Evolutionary conservation across 2,329 filamentous ascomycete species (phyloP), one percentile per base, ranked within the genome.

Genomic region (Boeremia lycopersici): DNA sequence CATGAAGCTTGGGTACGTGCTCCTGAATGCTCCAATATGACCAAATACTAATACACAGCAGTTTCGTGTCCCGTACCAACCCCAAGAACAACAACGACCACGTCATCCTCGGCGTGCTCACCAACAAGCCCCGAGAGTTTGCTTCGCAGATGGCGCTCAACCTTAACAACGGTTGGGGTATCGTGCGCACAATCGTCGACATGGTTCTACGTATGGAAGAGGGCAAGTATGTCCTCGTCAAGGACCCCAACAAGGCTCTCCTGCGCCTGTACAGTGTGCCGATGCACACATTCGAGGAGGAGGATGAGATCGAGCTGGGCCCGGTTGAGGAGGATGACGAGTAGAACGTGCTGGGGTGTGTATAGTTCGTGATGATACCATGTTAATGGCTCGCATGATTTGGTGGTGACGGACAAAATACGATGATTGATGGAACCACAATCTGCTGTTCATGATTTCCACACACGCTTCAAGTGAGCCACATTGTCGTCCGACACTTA

Each of bases 61-160:
- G 93, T 70, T 99, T 99, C 80, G 92, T 99, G 61, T 97, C 93
- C 48, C 92, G 95, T 70, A 85, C 87, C 68, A 96, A 93, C 82
- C 93, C 95, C 65, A 93, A 95, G 82, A 87, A 86, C 69, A 92
- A 95, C 74, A 90, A 96, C 75, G 91, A 91, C 78, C 95, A 99
- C 79, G 90, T 98, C 73, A 87, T 99, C 63, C 87, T 99, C 47
- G 95, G 95, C 68, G 95, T 99, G 53, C 85, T 97, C 29, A 93
- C 93, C 78, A 98, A 96, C 88, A 99, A 99, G 83, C 95, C 95
- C 33, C 89, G 90, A 69, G 96, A 99, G 74, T 98, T 99, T 68
- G 95, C 95, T 60, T 84, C 86, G 72, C 95, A 99, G 83, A 99
- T 99, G 95, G 97, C 97, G 81, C 79, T 99, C 70, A 96, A 93